Conservation (phyloP, 148 eudicot species). For the Rhododendron kiyosumense region DNA sequence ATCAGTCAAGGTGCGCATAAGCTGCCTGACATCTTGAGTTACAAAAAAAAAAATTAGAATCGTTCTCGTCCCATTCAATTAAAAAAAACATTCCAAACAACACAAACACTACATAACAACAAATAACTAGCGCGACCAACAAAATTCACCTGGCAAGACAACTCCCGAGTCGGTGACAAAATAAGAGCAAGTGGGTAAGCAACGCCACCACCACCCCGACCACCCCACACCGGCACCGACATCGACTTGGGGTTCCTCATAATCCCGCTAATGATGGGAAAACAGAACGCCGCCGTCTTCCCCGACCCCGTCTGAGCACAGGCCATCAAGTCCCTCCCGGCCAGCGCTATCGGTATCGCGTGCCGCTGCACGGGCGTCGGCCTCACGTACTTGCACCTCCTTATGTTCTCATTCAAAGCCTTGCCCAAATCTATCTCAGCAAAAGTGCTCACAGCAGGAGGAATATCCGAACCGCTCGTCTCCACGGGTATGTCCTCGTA, state of each 20-base stretch:
- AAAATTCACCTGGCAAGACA: conserved; percentile 61
- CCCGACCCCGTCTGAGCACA: conserved; percentile 93
- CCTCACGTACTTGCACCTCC: conserved; percentile 70
- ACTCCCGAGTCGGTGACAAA: conserved; percentile 74
- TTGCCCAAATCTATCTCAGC: conserved; percentile 52
- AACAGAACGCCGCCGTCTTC: conserved; percentile 84
- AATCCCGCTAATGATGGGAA: conserved; percentile 66
- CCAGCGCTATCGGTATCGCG: conserved; percentile 61
- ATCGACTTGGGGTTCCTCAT: conserved; percentile 13
- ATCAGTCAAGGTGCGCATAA: too few relatives aligned
- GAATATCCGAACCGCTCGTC: conserved; percentile 47
- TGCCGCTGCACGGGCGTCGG: conserved; percentile 73
- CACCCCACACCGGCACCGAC: not conserved
- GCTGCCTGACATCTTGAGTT: too few relatives aligned
- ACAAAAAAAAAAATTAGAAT: not conserved
- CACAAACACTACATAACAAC: not conserved
- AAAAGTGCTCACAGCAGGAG: conserved; percentile 37
- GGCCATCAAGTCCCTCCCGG: conserved; percentile 83
- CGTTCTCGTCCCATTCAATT: not conserved
- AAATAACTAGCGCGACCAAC: not conserved
- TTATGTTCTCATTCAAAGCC: conserved; percentile 46
- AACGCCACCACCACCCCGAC: not conserved
- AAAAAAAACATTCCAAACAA: not conserved
- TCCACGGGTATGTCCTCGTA: conserved; percentile 64
- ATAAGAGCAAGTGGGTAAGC: conserved; percentile 64